A percentile compares a stretch with the other conserved stretches of the same genome.
phyloP scores from a whole-genome alignment of 2,329 filamentous ascomycete species.

The Colletotrichum aenigma region DNA sequence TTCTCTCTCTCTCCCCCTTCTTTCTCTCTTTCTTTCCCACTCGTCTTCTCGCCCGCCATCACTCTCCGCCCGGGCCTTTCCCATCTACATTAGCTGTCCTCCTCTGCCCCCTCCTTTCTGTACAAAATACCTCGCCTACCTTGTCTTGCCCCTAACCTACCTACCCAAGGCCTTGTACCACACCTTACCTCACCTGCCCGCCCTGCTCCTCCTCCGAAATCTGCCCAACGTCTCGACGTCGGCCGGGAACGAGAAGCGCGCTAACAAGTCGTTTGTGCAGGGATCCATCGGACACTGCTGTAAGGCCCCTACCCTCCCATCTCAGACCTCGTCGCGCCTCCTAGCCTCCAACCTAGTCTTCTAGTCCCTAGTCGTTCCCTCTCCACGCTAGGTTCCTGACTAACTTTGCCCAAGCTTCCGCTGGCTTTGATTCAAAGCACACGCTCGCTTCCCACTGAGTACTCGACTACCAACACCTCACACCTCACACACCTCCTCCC shows the following conservation, averaged over 20 bases:
- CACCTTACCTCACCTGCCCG: not conserved
- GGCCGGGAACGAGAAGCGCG: not conserved
- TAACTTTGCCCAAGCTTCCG: conserved; percentile 17
- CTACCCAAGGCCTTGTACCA: not conserved
- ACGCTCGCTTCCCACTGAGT: conserved; percentile 15
- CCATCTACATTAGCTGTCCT: not conserved
- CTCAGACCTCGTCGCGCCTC: not conserved
- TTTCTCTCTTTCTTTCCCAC: not conserved
- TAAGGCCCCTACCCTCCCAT: not conserved
- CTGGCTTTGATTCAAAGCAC: conserved; percentile 18
- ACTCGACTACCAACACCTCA: conserved; percentile 2
- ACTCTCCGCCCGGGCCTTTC: not conserved
- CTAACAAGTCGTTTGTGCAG: not conserved
- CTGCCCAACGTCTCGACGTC: not conserved
- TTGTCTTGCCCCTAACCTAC: not conserved
- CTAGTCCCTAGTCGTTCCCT: conserved; percentile 6
- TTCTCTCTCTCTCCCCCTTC: not conserved
- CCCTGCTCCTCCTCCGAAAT: not conserved
- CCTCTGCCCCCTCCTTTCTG: not conserved
- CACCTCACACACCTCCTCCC: not conserved
- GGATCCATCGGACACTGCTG: not conserved
- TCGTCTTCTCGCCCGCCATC: not conserved
- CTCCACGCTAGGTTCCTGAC: conserved; percentile 20
- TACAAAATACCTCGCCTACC: not conserved
- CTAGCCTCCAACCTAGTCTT: not conserved